Percentiles rank a stretch among this genome's conserved stretches.
Conservation (phyloP, 2,329 filamentous ascomycete genomes). For the Fusarium compactum region DNA sequence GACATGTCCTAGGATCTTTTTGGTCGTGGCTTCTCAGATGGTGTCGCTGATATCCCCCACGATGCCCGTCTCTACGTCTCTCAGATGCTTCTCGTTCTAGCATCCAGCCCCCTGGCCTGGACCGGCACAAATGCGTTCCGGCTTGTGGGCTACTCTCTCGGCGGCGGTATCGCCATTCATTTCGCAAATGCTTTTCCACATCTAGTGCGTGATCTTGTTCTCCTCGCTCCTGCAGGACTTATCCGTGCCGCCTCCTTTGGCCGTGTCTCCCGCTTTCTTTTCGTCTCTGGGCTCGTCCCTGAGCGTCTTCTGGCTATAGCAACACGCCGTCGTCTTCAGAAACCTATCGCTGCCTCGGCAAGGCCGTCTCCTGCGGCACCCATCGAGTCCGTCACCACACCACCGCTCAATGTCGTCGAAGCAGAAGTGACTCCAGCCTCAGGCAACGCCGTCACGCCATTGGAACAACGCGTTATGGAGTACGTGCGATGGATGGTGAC, state of each 20-base stretch:
- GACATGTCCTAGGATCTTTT: slow-evolving; percentile 69
- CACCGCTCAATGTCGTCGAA: slow-evolving; percentile 54
- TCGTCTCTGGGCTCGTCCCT: slow-evolving; percentile 67
- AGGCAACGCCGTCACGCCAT: slow-evolving; percentile 49
- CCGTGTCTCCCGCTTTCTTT: slow-evolving; percentile 62
- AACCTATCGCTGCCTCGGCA: slow-evolving; percentile 60
- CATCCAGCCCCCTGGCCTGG: slow-evolving; percentile 78
- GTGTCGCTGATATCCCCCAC: slow-evolving; percentile 74
- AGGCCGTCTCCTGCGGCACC: slow-evolving; percentile 44
- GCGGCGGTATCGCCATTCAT: slow-evolving; percentile 80
- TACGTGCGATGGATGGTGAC: slow-evolving; percentile 70
- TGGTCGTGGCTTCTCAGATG: slow-evolving; percentile 75
- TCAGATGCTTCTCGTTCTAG: slow-evolving; percentile 77
- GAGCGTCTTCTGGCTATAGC: slow-evolving; percentile 62
- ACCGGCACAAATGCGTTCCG: slow-evolving; percentile 69
- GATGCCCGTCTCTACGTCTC: slow-evolving; percentile 79
- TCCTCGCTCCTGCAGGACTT: slow-evolving; percentile 84
- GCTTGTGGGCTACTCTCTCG: slow-evolving; percentile 84
- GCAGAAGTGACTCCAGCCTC: slow-evolving; percentile 55
- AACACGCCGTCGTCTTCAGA: slow-evolving; percentile 62
- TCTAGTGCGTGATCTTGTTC: slow-evolving; percentile 75
- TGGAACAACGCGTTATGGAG: slow-evolving; percentile 61
- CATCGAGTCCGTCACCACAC: slow-evolving; percentile 33
- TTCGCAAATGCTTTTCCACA: slow-evolving; percentile 80
- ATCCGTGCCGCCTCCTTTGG: slow-evolving; percentile 70